Base-by-base conservation (phyloP, 2,329 filamentous ascomycete species). In the Paracoccidioides lutzii region DNA sequence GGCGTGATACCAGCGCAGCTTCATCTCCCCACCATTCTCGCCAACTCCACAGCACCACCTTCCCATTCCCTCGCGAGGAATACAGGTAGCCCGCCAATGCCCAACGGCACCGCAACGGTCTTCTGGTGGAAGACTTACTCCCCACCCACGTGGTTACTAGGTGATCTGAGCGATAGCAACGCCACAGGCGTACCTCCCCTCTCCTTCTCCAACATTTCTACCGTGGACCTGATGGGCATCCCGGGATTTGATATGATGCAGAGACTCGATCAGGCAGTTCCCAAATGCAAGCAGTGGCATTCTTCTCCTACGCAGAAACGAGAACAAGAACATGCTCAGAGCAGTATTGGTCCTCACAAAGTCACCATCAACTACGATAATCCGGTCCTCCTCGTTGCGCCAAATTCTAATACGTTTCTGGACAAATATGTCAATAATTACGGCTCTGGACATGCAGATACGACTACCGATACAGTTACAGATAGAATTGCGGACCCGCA, bases 51-150 rank as follows among this genome's bases (percentile, higher is more conserved):
- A 12, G 59, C 58, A 1, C 57, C n/a, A 53, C 58, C 22, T 50
- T 55, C 53, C 63, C 57, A 55, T 48, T 57, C 53, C 62, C 57
- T 54, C 12, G 35, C 10, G 44, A 28, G 6, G 15, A 44, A 46
- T 32, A 22, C 33, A 35, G 22, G 15, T 4, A 9, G 40, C 4
- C 9, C 32, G 7, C 10, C 28, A 8, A 46, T 53, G 5, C 14
- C 40, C 35, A 33, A 32, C 12, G 43, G 55, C 45, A 63, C 64
- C 8, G 68, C 67, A 7, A 71, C 71, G 4, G 73, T 76, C 14
- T 69, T 78, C 56, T 79, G 76, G 76, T 79, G 77, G 77, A 78
- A 78, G 59, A 78, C 77, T 3, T 79, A 79, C 60, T 74, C 75
- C 7, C 76, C 77, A 2, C 76, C 77, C 3, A 68, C 71, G 7